These are phyloP conservation scores for Scalesia atractyloides DNA, from an alignment of 129 eudicot species.

Conservation along the genomic window DNA sequence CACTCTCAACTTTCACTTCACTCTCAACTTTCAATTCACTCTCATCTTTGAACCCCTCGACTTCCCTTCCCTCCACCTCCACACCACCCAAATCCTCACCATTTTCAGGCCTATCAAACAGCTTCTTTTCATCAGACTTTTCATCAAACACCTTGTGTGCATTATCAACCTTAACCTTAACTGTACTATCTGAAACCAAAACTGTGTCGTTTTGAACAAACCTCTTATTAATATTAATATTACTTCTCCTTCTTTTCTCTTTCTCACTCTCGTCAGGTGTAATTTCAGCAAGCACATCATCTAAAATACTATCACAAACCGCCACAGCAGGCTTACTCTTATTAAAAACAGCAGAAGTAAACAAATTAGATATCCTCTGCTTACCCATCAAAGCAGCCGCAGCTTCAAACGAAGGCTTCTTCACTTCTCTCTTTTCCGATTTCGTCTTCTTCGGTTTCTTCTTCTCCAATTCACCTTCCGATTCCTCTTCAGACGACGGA, in stretches of 20 bases:
- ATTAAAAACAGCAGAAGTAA: slow-evolving; percentile 74
- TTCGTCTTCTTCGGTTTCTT: slow-evolving; percentile 51
- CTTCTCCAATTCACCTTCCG: slow-evolving; percentile 56
- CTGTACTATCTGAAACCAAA: not conserved
- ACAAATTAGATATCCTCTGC: slow-evolving; percentile 75
- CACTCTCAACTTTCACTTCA: slow-evolving; percentile 27
- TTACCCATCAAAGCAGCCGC: slow-evolving; percentile 95
- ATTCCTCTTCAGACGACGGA: slow-evolving; percentile 59
- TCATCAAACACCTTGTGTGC: slow-evolving; percentile 23
- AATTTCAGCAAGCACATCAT: slow-evolving; percentile 86
- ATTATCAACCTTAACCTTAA: slow-evolving; percentile 30
- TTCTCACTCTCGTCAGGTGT: slow-evolving; percentile 85
- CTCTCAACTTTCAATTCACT: slow-evolving; percentile 9
- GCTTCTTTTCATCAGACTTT: slow-evolving; percentile 29
- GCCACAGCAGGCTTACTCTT: slow-evolving; percentile 40
- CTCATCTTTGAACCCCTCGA: slow-evolving; percentile 2
- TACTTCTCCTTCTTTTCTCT: slow-evolving; percentile 59
- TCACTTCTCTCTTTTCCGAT: slow-evolving; percentile 49
- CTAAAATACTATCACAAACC: slow-evolving; percentile 73
- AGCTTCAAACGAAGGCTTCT: slow-evolving; percentile 66
- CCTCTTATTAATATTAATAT: not conserved
- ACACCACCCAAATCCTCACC: slow-evolving; percentile 18
- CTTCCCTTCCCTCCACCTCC: slow-evolving; percentile 18
- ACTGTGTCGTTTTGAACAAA: not conserved
- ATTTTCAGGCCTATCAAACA: slow-evolving; percentile 4